Base-by-base conservation (phyloP, 106 monocot genomes). In the Alisma plantagoaquatica region DNA sequence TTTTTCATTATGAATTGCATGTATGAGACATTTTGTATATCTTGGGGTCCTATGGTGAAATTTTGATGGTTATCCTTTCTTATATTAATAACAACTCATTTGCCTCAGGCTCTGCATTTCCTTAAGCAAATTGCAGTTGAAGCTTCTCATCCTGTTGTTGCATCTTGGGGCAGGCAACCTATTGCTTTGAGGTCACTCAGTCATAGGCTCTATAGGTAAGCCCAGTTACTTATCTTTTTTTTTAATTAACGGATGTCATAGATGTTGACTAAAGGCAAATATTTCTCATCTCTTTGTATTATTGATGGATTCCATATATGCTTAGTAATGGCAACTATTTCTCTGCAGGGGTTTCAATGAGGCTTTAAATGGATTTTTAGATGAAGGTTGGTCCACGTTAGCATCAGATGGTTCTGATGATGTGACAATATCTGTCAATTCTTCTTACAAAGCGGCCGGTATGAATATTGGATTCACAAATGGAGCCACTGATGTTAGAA, bases 331-430 rank as follows among this genome's bases (percentile, higher is more conserved):
- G 31, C 12, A 21, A n/a, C 32, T 20, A 16, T 12, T 6, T 29
- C 29, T 25, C 21, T 66, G 24, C 65, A 84, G 84, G 67, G 78
- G 84, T 44, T 84, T 78, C 58, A 84, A 69, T 62, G 84, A 84
- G 48, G 78, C 78, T 42, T 18, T 84, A 23, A 84, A 79, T 69
- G 78, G 84, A 4, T 79, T 84, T 61, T 27, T 68, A 30, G 78
- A 84, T 62, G 84, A 84, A 31, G 75, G 75, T 1, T 84, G 84
- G 84, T 79, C 84, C 9, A 35, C 73, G 31, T 21, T 79, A n/a
- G 48, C 60, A 48, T 62, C 56, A 57, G 75, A 84, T 66, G 69
- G 74, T 7, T 27, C 63, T 11, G 78, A 84, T 57, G 84, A 84
- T 75, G 69, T 84, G n/a, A 72, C 75, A 3, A 51, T 84, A 25